Evolutionary conservation across 352 stramenopile species (phyloP), one percentile per base, ranked within the genome.

Genomic region (Phytophthora rubi): DNA sequence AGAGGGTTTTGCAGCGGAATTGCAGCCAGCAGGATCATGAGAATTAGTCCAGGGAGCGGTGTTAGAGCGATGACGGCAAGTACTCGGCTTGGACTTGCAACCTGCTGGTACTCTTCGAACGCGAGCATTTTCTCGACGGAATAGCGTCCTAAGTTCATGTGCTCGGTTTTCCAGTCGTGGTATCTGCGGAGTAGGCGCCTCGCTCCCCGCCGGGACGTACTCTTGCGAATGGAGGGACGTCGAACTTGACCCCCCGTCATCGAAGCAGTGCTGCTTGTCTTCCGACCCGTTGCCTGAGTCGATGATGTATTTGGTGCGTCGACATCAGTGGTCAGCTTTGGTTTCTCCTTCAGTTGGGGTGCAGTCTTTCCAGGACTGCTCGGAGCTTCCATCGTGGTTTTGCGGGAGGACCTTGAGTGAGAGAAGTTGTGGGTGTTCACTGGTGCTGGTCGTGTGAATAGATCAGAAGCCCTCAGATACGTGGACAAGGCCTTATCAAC

Each of bases 111-210:
- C 16, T 67, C 32, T 32, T 71, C 52, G 47, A 77, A 74, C 12
- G 60, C 48, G 13, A 67, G 55, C 39, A 77, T 42, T 49, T 77
- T 74, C 33, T 74, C 55, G 48, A 77, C 53, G 0, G 70, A 74
- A 48, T 74, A 77, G 13, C 67, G 67, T 8, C 67, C 67, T 0
- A 75, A 48, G 30, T 71, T 63, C 16, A 54, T 54, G 32, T 71
- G 62, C 6, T 47, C 44, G n/a, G 30, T 75, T 18, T 68, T 68
- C 23, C 53, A 62, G 9, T 66, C 42, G 48, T 75, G 42, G 45
- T 54, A 54, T 49, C 33, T 42, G 42, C 63, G 39, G 16, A 65
- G 23, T 45, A 70, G 7, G 9, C 52, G 30, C 18, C 52, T 26
- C 8, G 28, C 18, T 23, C 18, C 21, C 16, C 52, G 26, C 12